Evolutionary conservation across 495 filamentous ascomycete genomes (phyloP).

Genomic region (Neurospora sp.): DNA sequence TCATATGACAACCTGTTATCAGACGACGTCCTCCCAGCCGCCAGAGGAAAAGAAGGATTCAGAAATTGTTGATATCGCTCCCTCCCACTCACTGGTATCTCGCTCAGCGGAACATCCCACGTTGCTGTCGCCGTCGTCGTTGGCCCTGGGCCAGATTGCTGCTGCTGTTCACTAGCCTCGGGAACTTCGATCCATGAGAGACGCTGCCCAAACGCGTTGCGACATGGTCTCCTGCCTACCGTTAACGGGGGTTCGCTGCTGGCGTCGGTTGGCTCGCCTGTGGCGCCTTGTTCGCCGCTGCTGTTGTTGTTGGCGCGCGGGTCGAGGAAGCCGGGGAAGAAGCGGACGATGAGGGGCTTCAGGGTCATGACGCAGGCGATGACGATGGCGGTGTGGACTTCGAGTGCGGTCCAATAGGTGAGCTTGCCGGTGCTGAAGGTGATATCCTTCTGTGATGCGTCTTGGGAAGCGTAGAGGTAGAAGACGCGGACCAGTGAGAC

Average conservation of each 20-base stretch:
- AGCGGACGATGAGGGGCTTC: conserved; percentile 12
- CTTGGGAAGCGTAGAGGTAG: neutral
- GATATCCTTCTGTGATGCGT: conserved; percentile 1
- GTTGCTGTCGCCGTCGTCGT: neutral
- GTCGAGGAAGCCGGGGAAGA: conserved; percentile 11
- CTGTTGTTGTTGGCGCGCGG: neutral
- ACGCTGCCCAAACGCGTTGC: neutral
- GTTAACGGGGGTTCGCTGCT: conserved; percentile 9
- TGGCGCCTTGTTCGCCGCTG: neutral
- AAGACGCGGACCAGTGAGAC: conserved; percentile 19
- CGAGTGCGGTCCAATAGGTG: conserved; percentile 14
- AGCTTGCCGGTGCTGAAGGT: conserved; percentile 8
- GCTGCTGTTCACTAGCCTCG: neutral
- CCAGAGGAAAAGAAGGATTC: neutral
- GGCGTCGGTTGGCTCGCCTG: neutral
- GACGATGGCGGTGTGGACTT: conserved; percentile 16
- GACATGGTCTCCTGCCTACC: conserved; percentile 12
- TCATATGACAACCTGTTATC: neutral
- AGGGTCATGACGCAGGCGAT: conserved; percentile 21
- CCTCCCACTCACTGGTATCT: neutral
- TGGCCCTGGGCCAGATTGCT: neutral
- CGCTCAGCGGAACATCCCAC: neutral
- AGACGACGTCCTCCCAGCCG: neutral
- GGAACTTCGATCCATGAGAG: conserved; percentile 3
- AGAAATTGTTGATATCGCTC: neutral